Conservation (phyloP, 352 stramenopile genomes). For the Peronospora belbahrii region DNA sequence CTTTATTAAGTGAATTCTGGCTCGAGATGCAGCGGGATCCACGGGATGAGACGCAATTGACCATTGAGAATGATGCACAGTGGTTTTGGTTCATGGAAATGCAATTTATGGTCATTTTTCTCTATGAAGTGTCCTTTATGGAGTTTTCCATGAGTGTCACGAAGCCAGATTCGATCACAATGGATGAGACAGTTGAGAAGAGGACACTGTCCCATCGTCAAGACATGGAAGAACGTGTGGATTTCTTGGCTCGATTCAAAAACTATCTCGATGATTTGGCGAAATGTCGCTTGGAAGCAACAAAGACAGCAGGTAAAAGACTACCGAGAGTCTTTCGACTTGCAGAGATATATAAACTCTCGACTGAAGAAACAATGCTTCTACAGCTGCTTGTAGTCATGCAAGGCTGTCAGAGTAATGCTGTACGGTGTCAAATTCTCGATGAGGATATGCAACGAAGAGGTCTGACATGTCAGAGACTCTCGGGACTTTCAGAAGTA, state of each 20-base stretch:
- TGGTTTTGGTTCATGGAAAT: slow-evolving; percentile 85
- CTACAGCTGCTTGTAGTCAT: slow-evolving; percentile 78
- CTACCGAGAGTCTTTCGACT: slow-evolving; percentile 67
- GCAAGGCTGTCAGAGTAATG: slow-evolving; percentile 79
- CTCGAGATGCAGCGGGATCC: slow-evolving; percentile 47
- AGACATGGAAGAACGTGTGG: slow-evolving; percentile 73
- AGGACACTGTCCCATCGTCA: slow-evolving; percentile 52
- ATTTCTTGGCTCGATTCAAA: slow-evolving; percentile 55
- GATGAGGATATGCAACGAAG: slow-evolving; percentile 73
- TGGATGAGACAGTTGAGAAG: slow-evolving; percentile 27
- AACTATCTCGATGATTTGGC: slow-evolving; percentile 53
- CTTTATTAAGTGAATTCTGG: slow-evolving; percentile 69
- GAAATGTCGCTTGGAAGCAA: slow-evolving; percentile 41
- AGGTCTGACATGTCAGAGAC: slow-evolving; percentile 65
- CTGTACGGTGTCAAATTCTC: slow-evolving; percentile 77
- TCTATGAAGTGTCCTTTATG: slow-evolving; percentile 83
- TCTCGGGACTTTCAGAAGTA: slow-evolving; percentile 78
- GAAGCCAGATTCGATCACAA: slow-evolving; percentile 64
- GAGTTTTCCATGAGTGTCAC: slow-evolving; percentile 81
- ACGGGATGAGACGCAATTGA: slow-evolving; percentile 23
- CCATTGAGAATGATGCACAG: slow-evolving; percentile 40
- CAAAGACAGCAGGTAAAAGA: slow-evolving; percentile 25
- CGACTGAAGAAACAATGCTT: slow-evolving; percentile 60
- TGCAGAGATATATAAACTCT: slow-evolving; percentile 66
- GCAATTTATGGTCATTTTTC: slow-evolving; percentile 72